Evolutionary conservation across 306 rosid genomes (phyloP), one percentile per base, ranked within the genome.

Genomic region (Biancaea sappan): DNA sequence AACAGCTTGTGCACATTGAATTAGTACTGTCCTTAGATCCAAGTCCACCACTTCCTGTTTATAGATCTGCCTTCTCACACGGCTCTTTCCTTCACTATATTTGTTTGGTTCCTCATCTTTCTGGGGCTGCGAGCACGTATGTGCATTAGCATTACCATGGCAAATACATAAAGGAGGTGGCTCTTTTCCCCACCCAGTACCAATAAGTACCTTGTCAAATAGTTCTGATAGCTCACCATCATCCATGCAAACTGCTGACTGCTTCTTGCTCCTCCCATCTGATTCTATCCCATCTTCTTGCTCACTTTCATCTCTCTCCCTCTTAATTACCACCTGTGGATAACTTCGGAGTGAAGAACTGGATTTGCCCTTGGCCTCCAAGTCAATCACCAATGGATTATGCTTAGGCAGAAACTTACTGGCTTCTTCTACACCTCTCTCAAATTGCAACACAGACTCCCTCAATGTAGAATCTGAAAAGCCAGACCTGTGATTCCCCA

Each of bases 1-100:
- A n/a, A 85, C 73, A 19, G 92, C 86, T 58, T 87, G 89, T 43
- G 97, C 89, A 77, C 89, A 88, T 25, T 44, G 77, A 63, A 84
- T 62, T 61, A 91, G 66, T 4, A 84, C 77, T 28, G 83, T 40
- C 66, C 86, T 78, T 52, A 91, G 73, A 77, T 86, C 94, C 46
- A 91, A 71, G 75, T 86, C 94, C 46, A 87, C 83, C 56, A 61
- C 63, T 66, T 83, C 81, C 35, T 81, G 52, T 15, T 35, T 79
- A 28, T 47, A 76, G 54, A 71, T 54, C 16, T 69, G 84, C 56
- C 40, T 78, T 83, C 52, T 77, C 10, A 38, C 41, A 22, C 71
- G 75, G 64, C 50, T 46, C 84, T 56, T 82, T 15, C 81, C 75
- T 8, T 56, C 69, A n/a, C 66, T 38, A 15, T 40, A 64, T 32